Conservation (phyloP, 1,284 basidiomycete genomes). For the Ustilago esculenta region DNA sequence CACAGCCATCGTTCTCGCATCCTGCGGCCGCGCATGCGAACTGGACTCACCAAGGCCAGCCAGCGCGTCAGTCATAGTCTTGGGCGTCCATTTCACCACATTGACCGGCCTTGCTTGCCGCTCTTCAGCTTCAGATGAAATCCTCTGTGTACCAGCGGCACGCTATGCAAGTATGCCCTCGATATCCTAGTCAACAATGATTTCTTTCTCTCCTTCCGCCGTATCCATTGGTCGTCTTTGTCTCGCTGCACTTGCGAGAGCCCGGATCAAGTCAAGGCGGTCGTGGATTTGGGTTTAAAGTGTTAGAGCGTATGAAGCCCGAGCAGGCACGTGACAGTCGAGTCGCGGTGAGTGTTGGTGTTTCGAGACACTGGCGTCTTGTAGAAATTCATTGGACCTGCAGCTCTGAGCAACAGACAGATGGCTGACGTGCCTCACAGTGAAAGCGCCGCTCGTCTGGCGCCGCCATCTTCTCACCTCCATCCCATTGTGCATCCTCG, state of each 20-base stretch:
- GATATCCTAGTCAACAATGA: too few relatives aligned
- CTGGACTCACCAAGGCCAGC: constrained; percentile 5
- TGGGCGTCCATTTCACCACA: too few relatives aligned
- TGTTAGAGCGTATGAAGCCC: constrained; percentile 1
- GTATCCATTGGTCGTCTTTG: too few relatives aligned
- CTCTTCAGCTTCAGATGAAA: too few relatives aligned
- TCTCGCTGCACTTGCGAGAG: too few relatives aligned
- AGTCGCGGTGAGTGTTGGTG: constrained; percentile 42
- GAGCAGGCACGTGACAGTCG: constrained; percentile 21
- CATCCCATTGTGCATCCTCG: background rate
- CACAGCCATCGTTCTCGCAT: constrained; percentile 2
- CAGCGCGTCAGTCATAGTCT: constrained; percentile 2
- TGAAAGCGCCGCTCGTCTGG: too few relatives aligned
- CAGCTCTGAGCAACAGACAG: constrained; percentile 13
- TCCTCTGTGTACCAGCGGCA: too few relatives aligned
- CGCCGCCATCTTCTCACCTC: too few relatives aligned
- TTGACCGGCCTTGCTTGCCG: too few relatives aligned
- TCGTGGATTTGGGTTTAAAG: background rate
- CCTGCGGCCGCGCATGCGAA: background rate
- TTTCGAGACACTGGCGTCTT: background rate
- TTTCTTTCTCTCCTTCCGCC: too few relatives aligned
- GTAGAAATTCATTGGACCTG: constrained; percentile 41
- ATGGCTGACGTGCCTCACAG: background rate
- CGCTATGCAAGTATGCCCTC: too few relatives aligned
- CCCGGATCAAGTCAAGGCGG: too few relatives aligned